A percentile compares a stretch with the other conserved stretches of the same genome.
Conservation (phyloP, 257 asterid genomes). For the Forsythia viridissima region DNA sequence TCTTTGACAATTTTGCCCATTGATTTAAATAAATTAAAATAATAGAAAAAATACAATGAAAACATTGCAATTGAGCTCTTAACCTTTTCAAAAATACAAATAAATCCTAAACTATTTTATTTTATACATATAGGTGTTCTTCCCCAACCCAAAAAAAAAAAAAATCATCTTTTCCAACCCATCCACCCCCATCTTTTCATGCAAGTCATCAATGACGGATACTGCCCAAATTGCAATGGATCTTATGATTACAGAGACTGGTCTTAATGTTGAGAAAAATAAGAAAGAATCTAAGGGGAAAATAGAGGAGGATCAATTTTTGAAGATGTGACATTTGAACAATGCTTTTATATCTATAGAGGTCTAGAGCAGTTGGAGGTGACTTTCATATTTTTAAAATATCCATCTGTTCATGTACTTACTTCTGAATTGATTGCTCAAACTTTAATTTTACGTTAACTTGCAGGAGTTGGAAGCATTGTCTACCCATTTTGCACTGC, state of each 20-base stretch:
- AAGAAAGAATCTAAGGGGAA: constrained; percentile 44
- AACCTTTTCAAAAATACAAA: too few relatives aligned
- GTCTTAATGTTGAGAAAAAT: constrained; percentile 58
- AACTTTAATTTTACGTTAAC: constrained; percentile 22
- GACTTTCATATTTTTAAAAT: constrained; percentile 14
- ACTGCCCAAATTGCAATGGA: constrained; percentile 47
- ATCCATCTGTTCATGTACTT: constrained; percentile 10
- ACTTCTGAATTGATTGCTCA: constrained; percentile 18
- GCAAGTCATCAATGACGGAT: too few relatives aligned
- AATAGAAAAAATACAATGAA: too few relatives aligned
- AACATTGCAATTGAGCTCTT: too few relatives aligned
- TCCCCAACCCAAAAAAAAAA: too few relatives aligned
- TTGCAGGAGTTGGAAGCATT: constrained; percentile 92
- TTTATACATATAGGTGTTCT: too few relatives aligned
- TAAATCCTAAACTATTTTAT: too few relatives aligned
- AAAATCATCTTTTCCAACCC: too few relatives aligned
- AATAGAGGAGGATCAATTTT: constrained; percentile 69
- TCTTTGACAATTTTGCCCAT: too few relatives aligned
- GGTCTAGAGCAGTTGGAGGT: constrained; percentile 99
- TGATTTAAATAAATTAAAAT: too few relatives aligned
- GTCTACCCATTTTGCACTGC: constrained; percentile 77
- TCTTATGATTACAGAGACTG: constrained; percentile 85
- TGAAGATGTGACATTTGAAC: constrained; percentile 84
- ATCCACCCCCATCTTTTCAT: too few relatives aligned
- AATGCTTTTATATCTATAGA: constrained; percentile 97